These are phyloP conservation scores for Agastache rugosa DNA, from an alignment of 257 asterid genomes.

Conservation along the genomic window DNA sequence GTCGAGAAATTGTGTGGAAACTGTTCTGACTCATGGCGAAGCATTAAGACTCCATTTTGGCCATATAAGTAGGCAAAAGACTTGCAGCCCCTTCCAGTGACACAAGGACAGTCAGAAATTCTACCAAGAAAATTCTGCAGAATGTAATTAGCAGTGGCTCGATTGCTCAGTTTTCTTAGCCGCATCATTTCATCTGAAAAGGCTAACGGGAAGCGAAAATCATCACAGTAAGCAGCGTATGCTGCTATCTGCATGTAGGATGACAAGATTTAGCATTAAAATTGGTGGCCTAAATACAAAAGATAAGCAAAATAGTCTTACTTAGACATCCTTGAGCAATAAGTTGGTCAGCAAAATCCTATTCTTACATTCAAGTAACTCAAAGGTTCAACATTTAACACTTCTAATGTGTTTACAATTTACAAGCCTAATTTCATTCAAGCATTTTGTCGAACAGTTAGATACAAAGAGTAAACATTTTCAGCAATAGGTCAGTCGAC, in stretches of 20 bases:
- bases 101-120: slow-evolving; percentile 32
- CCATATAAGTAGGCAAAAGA: slow-evolving; percentile 32
- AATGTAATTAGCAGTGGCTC: slow-evolving; percentile 33
- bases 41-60: slow-evolving; percentile 25
- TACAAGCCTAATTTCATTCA: slow-evolving; percentile 10
- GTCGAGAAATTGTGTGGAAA: slow-evolving; percentile 54
- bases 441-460: slow-evolving; percentile 41
- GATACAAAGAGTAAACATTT: slow-evolving; percentile 5
- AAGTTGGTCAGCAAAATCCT: not conserved
- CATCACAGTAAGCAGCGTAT: slow-evolving; percentile 15
- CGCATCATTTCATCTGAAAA: slow-evolving; percentile 47
- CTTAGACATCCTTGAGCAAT: not conserved
- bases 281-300: not conserved
- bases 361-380: not conserved
- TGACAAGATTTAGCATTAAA: not conserved
- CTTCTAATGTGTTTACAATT: not conserved
- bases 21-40: slow-evolving; percentile 30
- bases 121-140: slow-evolving; percentile 39
- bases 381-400: not conserved
- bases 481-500: not conserved
- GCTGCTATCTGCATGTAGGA: slow-evolving; percentile 30
- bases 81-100: slow-evolving; percentile 33
- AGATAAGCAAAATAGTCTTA: not conserved
- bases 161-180: slow-evolving; percentile 44
- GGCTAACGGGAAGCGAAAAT: slow-evolving; percentile 23